Evolutionary conservation across 176 grass and related monocot species (phyloP), one percentile per base, ranked within the genome.

Genomic region (Eragrostis nindensis): DNA sequence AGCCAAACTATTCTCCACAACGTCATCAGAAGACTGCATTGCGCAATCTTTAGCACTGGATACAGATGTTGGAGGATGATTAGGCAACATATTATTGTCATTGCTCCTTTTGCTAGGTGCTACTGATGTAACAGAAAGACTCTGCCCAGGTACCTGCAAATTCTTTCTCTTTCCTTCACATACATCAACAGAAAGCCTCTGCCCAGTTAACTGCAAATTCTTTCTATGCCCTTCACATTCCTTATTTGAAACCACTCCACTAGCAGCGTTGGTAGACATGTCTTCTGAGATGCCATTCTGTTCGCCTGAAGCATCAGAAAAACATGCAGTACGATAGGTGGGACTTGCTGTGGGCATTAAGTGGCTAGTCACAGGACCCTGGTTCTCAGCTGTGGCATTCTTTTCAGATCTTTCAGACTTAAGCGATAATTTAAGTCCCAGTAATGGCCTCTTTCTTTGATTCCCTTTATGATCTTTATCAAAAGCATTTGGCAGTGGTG

Each of bases 371-470:
- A 75, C 54, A 41, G 29, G 52, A 80, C 75, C 54, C 65, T 84
- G 76, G 70, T 89, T 75, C 47, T 12, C 62, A 80, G 24, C 54
- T 66, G 21, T 84, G 76, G 46, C 61, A 60, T 74, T 84, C 24
- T 62, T 54, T 69, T 75, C 71, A 66, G 76, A 55, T 79, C 19
- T 69, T 78, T 49, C 76, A 74, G 76, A 83, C 80, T 89, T 93
- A 49, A 88, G 62, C 1, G 80, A 84, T 41, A 97, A 75, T 61
- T 87, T 91, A 59, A 85, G 71, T 60, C 83, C 71, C 41, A 86
- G 66, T 82, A 91, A 63, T 39, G 84, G 66, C 83, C 89, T 87
- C 30, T 84, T 97, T 55, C 76, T 87, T 88, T 75, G 82, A 57
- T 60, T 78, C 40, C 71, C 88, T 79, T 78, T 64, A 77, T 6